Conservation (phyloP, 495 filamentous ascomycete species). For the Glonium stellatum region DNA sequence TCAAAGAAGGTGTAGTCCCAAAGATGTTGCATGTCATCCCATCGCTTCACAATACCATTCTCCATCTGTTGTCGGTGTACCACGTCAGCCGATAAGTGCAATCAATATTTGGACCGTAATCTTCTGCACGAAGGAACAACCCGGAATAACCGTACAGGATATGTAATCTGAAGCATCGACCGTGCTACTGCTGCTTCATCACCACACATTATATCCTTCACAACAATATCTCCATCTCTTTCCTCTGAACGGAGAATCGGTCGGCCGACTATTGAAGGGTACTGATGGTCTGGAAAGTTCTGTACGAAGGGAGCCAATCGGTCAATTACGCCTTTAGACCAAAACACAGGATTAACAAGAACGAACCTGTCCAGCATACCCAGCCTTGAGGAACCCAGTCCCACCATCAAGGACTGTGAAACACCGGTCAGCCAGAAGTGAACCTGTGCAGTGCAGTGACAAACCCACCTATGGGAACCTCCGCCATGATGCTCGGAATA, state of each 20-base stretch:
- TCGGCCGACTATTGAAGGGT: slow-evolving; percentile 95
- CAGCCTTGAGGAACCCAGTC: slow-evolving; percentile 99
- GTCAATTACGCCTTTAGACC: background rate
- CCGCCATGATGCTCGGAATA: slow-evolving; percentile 48
- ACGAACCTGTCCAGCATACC: slow-evolving; percentile 81
- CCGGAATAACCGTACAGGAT: slow-evolving; percentile 56
- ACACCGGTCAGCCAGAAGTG: slow-evolving; percentile 21
- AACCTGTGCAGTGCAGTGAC: slow-evolving; percentile 29
- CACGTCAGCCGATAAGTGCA: slow-evolving; percentile 17
- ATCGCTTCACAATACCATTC: slow-evolving; percentile 97
- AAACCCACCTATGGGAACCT: slow-evolving; percentile 62
- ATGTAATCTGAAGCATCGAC: slow-evolving; percentile 94
- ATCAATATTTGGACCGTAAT: background rate
- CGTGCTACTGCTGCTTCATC: slow-evolving; percentile 94
- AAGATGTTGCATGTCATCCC: slow-evolving; percentile 99
- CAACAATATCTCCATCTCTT: slow-evolving; percentile 63
- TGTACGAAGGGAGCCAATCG: slow-evolving; percentile 33
- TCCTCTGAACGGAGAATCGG: slow-evolving; percentile 97
- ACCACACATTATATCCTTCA: slow-evolving; percentile 99
- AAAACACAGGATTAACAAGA: background rate
- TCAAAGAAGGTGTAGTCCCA: slow-evolving; percentile 99
- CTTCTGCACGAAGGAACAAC: background rate
- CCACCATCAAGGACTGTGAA: slow-evolving; percentile 93
- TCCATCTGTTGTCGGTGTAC: slow-evolving; percentile 64
- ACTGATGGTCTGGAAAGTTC: slow-evolving; percentile 98